Evolutionary conservation across 331 rosid genomes (phyloP).

Genomic region (Pyrus hybrid): DNA sequence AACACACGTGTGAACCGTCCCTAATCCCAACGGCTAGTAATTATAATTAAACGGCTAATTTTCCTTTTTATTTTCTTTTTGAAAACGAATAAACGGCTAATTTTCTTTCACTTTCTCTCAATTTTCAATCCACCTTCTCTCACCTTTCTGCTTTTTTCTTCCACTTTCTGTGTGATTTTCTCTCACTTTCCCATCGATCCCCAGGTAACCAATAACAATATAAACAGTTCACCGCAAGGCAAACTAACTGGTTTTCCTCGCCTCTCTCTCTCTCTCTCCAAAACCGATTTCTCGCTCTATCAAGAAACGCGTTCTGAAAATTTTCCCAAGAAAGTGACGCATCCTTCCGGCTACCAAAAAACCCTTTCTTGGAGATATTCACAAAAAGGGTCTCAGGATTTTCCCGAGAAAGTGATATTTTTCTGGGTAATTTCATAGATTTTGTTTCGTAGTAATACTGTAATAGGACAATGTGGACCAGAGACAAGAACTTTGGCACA

Average conservation of each 20-base stretch:
- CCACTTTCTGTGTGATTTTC: conserved; percentile 29
- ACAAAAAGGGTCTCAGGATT: conserved; percentile 3
- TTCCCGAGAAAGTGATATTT: background rate
- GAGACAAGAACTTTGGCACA: conserved; percentile 28
- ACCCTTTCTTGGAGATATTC: conserved; percentile 1
- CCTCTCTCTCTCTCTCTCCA: background rate
- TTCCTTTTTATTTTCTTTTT: background rate
- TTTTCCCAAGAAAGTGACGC: conserved; percentile 6
- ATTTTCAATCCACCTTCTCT: background rate
- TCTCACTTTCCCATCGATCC: conserved; percentile 16
- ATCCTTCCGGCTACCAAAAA: background rate
- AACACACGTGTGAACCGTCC: background rate
- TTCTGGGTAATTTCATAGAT: conserved; percentile 1
- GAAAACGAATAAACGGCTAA: background rate
- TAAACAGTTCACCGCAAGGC: background rate
- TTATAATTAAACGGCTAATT: conserved; percentile 62
- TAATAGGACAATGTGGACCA: conserved; percentile 21
- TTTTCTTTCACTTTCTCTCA: background rate
- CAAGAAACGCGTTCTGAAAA: conserved; percentile 14
- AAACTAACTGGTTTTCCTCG: background rate
- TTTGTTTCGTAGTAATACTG: too few relatives aligned
- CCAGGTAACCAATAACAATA: conserved; percentile 7
- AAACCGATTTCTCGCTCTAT: background rate
- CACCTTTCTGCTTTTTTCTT: conserved; percentile 2
- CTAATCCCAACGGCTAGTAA: conserved; percentile 62